Evolutionary conservation across 2,329 filamentous ascomycete genomes (phyloP), one percentile per base, ranked within the genome.

Genomic region (Cladosporium colombiae): DNA sequence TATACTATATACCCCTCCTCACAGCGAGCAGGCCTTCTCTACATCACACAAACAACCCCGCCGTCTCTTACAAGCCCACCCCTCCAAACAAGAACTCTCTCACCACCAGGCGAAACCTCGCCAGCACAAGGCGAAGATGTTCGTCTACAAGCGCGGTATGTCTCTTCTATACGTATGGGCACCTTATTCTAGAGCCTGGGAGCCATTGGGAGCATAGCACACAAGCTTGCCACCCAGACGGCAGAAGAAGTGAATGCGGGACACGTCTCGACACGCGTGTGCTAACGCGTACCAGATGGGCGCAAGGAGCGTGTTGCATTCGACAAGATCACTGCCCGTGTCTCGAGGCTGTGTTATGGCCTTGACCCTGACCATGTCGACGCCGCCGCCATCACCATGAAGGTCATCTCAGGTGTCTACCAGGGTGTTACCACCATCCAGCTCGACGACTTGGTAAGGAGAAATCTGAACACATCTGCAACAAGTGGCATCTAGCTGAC

Each of bases 291-390:
- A 23, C 13, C 21, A 98, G 95, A 99, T 87, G 94, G 94, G 83
- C 95, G 95, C 85, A 97, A 98, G 85, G 95, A 99, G 87, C 95
- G 95, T 81, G 95, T 99, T 71, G 95, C 99, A 81, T 99, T 99
- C 84, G 95, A 99, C 86, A 99, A 99, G 85, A 99, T 99, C 87
- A 98, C 95, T 76, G 95, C 95, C 75, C 93, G 95, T 81, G 95
- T 99, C 73, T 98, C 95, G 56, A 89, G 95, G 76, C 86, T 99
- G 77, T 99, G 95, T 87, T 99, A 99, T 81, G 94, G 94, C 72
- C 90, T 99, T 66, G 95, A 99, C 78, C 88, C 91, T 60, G 94
- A 91, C 73, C 95, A 99, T 84, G 92, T 99, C 75, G 95, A 99
- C 82, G 92, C 95, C 65, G 95, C 96, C 71, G 93, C 94, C 76